Conservation (phyloP, 2,329 filamentous ascomycete species). For the Dactylella cylindrospora region DNA sequence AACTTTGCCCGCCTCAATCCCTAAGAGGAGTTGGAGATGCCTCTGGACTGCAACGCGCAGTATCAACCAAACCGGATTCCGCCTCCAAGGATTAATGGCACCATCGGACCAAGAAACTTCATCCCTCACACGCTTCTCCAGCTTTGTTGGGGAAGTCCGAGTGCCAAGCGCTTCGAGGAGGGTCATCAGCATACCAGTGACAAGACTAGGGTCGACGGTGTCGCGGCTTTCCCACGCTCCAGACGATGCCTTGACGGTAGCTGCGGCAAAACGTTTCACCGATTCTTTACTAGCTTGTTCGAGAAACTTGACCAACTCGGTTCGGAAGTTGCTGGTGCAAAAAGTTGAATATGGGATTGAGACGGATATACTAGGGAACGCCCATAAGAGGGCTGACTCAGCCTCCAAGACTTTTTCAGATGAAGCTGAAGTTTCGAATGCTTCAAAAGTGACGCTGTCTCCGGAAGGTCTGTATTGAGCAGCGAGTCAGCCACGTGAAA, state of each 20-base stretch:
- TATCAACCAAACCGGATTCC: slow-evolving; percentile 64
- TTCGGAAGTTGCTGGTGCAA: slow-evolving; percentile 54
- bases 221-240: slow-evolving; percentile 61
- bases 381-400: slow-evolving; percentile 59
- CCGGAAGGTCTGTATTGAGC: slow-evolving; percentile 35
- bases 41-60: slow-evolving; percentile 63
- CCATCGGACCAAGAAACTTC: slow-evolving; percentile 60
- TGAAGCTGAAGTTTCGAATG: slow-evolving; percentile 62
- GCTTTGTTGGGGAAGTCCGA: slow-evolving; percentile 50
- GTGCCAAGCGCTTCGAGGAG: slow-evolving; percentile 61
- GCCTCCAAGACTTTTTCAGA: slow-evolving; percentile 59
- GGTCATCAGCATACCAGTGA: slow-evolving; percentile 64
- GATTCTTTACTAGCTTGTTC: slow-evolving; percentile 60
- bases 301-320: slow-evolving; percentile 58
- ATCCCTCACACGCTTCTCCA: slow-evolving; percentile 65
- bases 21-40: slow-evolving; percentile 55
- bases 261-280: slow-evolving; percentile 59
- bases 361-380: slow-evolving; percentile 62
- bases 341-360: slow-evolving; percentile 55
- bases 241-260: slow-evolving; percentile 58
- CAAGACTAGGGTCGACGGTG: slow-evolving; percentile 60
- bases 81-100: slow-evolving; percentile 61
- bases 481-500: slow-evolving; percentile 17
- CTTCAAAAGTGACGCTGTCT: slow-evolving; percentile 58
- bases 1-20: slow-evolving; percentile 54